Percentiles rank a stretch among this genome's conserved stretches.
Evolutionary conservation across 2,329 filamentous ascomycete species (phyloP).

Genomic region (Trichothecium roseum): DNA sequence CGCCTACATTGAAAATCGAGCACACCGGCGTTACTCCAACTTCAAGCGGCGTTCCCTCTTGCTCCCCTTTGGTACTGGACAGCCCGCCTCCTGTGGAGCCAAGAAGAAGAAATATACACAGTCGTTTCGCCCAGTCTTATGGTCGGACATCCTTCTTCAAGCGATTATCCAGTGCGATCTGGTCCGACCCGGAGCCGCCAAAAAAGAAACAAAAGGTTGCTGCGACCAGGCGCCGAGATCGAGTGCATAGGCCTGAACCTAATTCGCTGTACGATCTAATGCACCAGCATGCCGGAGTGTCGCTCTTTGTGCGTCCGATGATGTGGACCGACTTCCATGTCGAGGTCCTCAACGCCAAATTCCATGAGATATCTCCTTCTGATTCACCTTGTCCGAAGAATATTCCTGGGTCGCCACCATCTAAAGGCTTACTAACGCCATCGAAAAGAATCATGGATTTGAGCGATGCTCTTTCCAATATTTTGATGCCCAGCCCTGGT

Average conservation of each 20-base stretch:
- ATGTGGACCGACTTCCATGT: slow-evolving; percentile 45
- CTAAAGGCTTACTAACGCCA: slow-evolving; percentile 23
- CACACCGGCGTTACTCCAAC: too few species aligned
- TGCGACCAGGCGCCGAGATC: too few species aligned
- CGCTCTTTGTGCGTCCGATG: slow-evolving; percentile 41
- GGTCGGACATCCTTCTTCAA: too few species aligned
- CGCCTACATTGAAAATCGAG: too few species aligned
- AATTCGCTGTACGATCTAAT: slow-evolving; percentile 44
- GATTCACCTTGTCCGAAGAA: slow-evolving; percentile 27
- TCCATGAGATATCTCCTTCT: slow-evolving; percentile 30
- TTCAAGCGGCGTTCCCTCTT: too few species aligned
- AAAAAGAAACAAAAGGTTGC: too few species aligned
- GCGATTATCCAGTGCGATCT: too few species aligned
- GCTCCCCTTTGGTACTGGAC: too few species aligned
- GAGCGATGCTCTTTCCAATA: slow-evolving; percentile 30
- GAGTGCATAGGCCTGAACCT: slow-evolving; percentile 26
- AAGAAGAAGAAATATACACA: too few species aligned
- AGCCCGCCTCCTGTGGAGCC: too few species aligned
- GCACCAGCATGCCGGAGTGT: slow-evolving; percentile 32
- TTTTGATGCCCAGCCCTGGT: slow-evolving; percentile 27
- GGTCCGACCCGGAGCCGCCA: too few species aligned
- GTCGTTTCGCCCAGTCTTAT: too few species aligned
- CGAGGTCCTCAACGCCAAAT: slow-evolving; percentile 34
- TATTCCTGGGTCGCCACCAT: slow-evolving; percentile 21
- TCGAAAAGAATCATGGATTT: slow-evolving; percentile 31